Conservation (phyloP, 2,329 filamentous ascomycete genomes). For the Penicillium aurantiogriseum region DNA sequence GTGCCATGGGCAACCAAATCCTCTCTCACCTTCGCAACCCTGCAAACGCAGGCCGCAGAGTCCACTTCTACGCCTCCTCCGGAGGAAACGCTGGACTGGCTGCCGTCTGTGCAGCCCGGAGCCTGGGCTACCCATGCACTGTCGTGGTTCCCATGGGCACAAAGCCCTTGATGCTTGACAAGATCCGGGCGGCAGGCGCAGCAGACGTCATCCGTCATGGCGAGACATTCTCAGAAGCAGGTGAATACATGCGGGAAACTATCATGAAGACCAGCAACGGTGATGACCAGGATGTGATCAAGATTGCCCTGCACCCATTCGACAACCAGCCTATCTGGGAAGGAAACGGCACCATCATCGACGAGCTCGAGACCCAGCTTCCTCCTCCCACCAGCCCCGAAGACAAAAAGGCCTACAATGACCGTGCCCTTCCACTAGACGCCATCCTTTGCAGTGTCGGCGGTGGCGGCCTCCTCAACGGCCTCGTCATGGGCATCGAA, state of each 20-base stretch:
- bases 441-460: slow-evolving; percentile 76
- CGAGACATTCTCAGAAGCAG: slow-evolving; percentile 67
- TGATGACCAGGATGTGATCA: slow-evolving; percentile 33
- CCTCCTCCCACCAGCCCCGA: slow-evolving; percentile 35
- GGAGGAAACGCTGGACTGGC: slow-evolving; percentile 85
- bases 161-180: slow-evolving; percentile 67
- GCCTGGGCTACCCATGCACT: slow-evolving; percentile 65
- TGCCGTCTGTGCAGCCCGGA: slow-evolving; percentile 68
- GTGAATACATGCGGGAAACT: slow-evolving; percentile 61
- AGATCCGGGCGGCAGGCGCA: slow-evolving; percentile 66
- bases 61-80: slow-evolving; percentile 75
- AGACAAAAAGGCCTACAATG: slow-evolving; percentile 27
- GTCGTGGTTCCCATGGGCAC: slow-evolving; percentile 71
- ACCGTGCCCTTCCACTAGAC: slow-evolving; percentile 53
- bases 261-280: slow-evolving; percentile 36
- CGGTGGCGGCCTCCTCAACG: slow-evolving; percentile 76
- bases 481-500: slow-evolving; percentile 69
- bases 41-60: slow-evolving; percentile 41
- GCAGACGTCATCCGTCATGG: slow-evolving; percentile 66
- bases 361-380: slow-evolving; percentile 45
- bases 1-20: slow-evolving; percentile 71
- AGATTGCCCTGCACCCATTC: slow-evolving; percentile 47
- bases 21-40: slow-evolving; percentile 50
- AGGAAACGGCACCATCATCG: slow-evolving; percentile 46
- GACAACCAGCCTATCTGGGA: slow-evolving; percentile 49